A percentile compares a stretch with the other conserved stretches of the same genome.
Conservation (phyloP, 345 rosid species). For the Cochlearia excelsa region DNA sequence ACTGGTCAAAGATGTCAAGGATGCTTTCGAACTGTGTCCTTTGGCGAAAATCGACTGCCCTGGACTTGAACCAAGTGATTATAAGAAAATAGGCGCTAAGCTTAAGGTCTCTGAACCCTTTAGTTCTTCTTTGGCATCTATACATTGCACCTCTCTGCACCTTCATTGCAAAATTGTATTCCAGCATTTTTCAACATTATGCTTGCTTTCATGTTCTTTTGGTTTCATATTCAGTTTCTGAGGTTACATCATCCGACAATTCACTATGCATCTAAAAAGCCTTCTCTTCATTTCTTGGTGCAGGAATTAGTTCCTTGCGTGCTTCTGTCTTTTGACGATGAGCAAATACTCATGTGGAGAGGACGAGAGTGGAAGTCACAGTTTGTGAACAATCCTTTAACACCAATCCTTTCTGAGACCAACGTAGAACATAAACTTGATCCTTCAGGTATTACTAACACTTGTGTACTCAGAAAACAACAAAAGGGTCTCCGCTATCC, state of each 20-base stretch:
- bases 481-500: conserved; percentile 2
- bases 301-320: conserved; percentile 94
- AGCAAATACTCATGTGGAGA: conserved; percentile 91
- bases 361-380: conserved; percentile 77
- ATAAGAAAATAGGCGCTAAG: conserved; percentile 92
- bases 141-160: conserved; percentile 7
- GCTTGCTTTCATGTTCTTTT: not conserved
- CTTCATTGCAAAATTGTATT: not conserved
- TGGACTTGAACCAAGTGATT: conserved; percentile 80
- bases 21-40: conserved; percentile 81
- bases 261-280: conserved; percentile 7
- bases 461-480: conserved; percentile 5
- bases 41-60: conserved; percentile 79
- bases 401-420: conserved; percentile 34
- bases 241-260: conserved; percentile 12
- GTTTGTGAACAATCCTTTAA: conserved; percentile 45
- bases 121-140: not conserved
- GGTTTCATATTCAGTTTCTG: not conserved
- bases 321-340: conserved; percentile 83
- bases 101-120: conserved; percentile 56
- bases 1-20: conserved; percentile 70
- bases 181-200: not conserved
- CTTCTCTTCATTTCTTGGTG: not conserved
- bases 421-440: conserved; percentile 27
- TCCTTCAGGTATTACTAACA: conserved; percentile 38